phyloP scores from a whole-genome alignment of 257 asterid species.

The Petunia secreta region DNA sequence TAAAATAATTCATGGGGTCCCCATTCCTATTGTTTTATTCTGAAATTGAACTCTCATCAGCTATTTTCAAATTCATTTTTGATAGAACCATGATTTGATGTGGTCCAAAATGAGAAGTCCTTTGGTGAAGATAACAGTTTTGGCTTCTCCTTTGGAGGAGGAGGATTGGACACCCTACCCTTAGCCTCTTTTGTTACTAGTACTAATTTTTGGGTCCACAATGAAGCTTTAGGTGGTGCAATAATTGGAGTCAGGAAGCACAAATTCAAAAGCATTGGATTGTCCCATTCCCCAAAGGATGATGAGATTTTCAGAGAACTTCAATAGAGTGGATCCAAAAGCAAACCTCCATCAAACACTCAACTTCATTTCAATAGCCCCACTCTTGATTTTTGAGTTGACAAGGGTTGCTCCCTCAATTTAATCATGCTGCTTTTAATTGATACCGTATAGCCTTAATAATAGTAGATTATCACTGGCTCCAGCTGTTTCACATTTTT shows the following conservation, averaged over 20 bases:
- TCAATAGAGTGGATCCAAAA: too few relatives aligned
- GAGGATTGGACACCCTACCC: not conserved
- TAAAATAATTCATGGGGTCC: constrained; percentile 9
- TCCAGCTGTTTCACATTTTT: constrained; percentile 31
- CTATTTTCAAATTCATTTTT: not conserved
- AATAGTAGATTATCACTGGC: not conserved
- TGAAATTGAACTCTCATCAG: constrained; percentile 16
- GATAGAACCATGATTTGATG: constrained; percentile 1
- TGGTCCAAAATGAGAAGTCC: constrained; percentile 21
- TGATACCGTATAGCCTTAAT: not conserved
- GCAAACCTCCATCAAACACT: too few relatives aligned
- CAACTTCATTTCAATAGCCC: too few relatives aligned
- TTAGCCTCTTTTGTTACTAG: not conserved
- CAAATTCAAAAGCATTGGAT: constrained; percentile 36
- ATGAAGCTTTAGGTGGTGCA: constrained; percentile 14
- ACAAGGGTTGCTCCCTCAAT: not conserved
- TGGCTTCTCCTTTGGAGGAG: not conserved
- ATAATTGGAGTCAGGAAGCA: constrained; percentile 33
- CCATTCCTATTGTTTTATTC: constrained; percentile 7
- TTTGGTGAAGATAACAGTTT: constrained; percentile 1
- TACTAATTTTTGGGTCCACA: not conserved
- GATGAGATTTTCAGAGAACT: not conserved
- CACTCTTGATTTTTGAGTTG: too few relatives aligned
- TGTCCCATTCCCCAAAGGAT: constrained; percentile 28
- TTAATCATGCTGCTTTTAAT: not conserved